Conservation (phyloP, 1,284 basidiomycete genomes). For the Tilletia indica region DNA sequence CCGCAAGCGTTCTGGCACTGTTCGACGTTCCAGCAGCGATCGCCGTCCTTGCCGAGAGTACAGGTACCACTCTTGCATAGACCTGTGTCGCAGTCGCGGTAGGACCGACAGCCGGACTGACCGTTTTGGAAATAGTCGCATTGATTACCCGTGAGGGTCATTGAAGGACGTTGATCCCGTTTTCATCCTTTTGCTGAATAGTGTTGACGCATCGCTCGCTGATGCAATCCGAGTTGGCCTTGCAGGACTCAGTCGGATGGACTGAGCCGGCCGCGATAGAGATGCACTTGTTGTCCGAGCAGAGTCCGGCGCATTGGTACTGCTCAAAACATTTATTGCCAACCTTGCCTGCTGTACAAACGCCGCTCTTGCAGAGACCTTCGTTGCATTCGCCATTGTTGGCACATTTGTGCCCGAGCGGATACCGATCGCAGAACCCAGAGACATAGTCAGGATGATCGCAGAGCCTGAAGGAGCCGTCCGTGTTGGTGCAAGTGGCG, state of each 20-base stretch:
- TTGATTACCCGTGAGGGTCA: background rate
- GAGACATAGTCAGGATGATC: background rate
- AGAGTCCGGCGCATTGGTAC: constrained; percentile 3
- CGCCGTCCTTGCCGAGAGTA: background rate
- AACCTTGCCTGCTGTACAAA: background rate
- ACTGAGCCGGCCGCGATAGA: background rate
- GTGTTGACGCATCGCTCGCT: background rate
- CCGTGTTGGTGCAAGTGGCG: background rate
- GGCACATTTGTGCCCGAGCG: background rate
- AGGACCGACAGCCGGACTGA: background rate
- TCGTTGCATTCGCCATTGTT: background rate
- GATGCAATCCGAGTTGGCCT: background rate
- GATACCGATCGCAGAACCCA: background rate
- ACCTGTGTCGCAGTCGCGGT: background rate
- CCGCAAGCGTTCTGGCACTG: background rate
- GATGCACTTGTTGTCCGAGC: constrained; percentile 2
- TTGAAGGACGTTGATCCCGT: background rate
- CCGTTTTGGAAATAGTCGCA: background rate
- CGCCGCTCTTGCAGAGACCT: background rate
- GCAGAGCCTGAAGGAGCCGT: background rate
- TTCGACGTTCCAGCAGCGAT: background rate
- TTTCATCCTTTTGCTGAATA: background rate
- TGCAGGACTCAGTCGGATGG: background rate
- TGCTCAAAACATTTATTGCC: background rate
- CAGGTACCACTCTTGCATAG: background rate